phyloP scores from a whole-genome alignment of 108 stramenopile species.

The Ochromonas danica region DNA sequence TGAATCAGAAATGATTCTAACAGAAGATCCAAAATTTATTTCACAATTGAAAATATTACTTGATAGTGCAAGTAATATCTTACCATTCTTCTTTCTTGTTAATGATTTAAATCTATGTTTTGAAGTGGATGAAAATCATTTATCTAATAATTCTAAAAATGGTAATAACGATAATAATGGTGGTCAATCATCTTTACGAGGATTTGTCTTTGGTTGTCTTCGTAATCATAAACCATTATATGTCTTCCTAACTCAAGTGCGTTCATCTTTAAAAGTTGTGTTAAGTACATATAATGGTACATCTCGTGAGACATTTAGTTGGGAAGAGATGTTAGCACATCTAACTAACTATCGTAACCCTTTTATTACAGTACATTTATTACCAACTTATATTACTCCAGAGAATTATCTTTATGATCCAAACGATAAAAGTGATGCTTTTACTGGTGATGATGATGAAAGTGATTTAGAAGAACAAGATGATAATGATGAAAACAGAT shows the following conservation, averaged over 20 bases:
- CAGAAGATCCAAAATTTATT: conserved; percentile 38
- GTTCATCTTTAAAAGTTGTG: conserved; percentile 21
- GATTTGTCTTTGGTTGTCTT: conserved; percentile 28
- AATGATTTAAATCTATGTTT: conserved; percentile 37
- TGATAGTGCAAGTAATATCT: not conserved
- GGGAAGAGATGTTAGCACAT: conserved; percentile 43
- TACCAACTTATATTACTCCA: conserved; percentile 26
- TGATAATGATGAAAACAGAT: not conserved
- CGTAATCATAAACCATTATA: conserved; percentile 19
- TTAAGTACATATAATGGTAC: conserved; percentile 37
- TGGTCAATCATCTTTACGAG: not conserved
- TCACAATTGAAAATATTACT: not conserved
- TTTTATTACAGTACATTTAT: conserved; percentile 38
- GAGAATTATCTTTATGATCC: not conserved
- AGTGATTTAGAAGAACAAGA: not conserved
- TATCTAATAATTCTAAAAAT: not conserved
- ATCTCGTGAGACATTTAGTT: not conserved
- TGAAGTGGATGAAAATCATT: conserved; percentile 18
- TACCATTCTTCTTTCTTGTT: conserved; percentile 41
- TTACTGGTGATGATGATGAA: conserved; percentile 1
- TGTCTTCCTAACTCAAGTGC: conserved; percentile 21
- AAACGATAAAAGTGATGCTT: not conserved
- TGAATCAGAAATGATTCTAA: not conserved
- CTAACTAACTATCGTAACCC: conserved; percentile 40
- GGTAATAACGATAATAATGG: not conserved